phyloP scores from a whole-genome alignment of 2,329 filamentous ascomycete species.

The Neonectria coccinea region DNA sequence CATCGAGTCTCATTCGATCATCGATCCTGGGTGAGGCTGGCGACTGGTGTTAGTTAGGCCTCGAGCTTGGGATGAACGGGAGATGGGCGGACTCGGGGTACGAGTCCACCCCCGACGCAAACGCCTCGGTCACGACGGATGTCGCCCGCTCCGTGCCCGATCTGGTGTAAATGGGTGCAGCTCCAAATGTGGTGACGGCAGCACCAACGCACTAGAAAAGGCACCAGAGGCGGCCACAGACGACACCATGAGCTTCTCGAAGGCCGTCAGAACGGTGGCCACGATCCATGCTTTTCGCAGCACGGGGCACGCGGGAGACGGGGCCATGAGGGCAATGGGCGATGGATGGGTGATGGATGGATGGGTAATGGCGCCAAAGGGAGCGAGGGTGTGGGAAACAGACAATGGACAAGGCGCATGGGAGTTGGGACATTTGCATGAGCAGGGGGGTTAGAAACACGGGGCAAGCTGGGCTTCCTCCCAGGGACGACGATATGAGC shows the following conservation, averaged over 20 bases:
- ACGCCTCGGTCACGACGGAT: slow-evolving; percentile 10
- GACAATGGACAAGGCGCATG: slow-evolving; percentile 10
- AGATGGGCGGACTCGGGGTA: slow-evolving; percentile 25
- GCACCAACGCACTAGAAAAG: slow-evolving; percentile 13
- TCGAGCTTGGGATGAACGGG: slow-evolving; percentile 19
- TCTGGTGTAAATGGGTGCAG: background rate
- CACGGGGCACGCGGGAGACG: slow-evolving; percentile 41
- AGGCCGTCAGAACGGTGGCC: slow-evolving; percentile 43
- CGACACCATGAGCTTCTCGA: slow-evolving; percentile 43
- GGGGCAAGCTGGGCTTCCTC: slow-evolving; percentile 22
- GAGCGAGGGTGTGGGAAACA: slow-evolving; percentile 1
- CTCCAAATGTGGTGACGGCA: background rate
- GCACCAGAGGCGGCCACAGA: slow-evolving; percentile 14
- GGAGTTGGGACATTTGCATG: slow-evolving; percentile 27
- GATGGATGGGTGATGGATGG: slow-evolving; percentile 21
- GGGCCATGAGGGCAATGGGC: slow-evolving; percentile 36
- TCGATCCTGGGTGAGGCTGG: slow-evolving; percentile 25
- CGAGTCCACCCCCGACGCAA: slow-evolving; percentile 21
- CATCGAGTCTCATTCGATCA: slow-evolving; percentile 11
- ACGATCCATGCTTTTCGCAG: slow-evolving; percentile 39
- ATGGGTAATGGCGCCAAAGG: slow-evolving; percentile 34
- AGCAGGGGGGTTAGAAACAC: slow-evolving; percentile 25
- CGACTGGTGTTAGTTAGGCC: slow-evolving; percentile 1
- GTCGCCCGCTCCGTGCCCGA: slow-evolving; percentile 15
- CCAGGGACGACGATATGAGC: background rate